Evolutionary conservation across 192 early-diverging fungal genomes (phyloP), one percentile per base, ranked within the genome.

Genomic region (Coemansia sp.): DNA sequence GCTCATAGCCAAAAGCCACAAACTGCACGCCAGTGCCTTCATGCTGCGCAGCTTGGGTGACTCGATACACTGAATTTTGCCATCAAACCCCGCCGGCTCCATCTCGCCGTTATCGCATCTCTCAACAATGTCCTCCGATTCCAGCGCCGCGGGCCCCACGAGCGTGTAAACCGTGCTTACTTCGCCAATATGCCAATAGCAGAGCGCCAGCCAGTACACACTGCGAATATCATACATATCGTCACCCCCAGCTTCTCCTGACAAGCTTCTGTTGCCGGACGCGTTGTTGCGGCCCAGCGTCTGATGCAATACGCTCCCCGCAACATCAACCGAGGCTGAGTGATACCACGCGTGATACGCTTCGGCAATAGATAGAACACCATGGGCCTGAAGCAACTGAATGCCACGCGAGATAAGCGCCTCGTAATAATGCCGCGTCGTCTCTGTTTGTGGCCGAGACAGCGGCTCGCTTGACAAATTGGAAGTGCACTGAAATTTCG

Each of bases 101-200:
- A 21, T 31, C 28, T 35, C 41, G 20, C 34, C 39, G 39, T 13
- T 48, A 14, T 69, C 66, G 23, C 64, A 64, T 20, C 36, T 18
- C 2, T 70, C 74, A 13, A 73, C 37, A 5, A 82, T 66, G 18
- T 67, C 67, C 9, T 82, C 79, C 6, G 59, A 21, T 39, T 82
- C 79, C 13, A 73, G 42, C 1, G 61, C n/a, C n/a, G 69, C 31
- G 14, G 70, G 60, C 8, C 56, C 43, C 5, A 82, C 61, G 35
- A 82, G 64, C 23, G 73, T 45, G 26, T 82, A 73, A 0, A 61
- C 70, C 1, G 73, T 43, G 52, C 66, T 73, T 5, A 73, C 65
- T 33, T 82, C 79, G 56, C 79, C 79, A 26, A 82, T 34, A 23
- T 82, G 73, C 79, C 79, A 82, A 48, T 82, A 63, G 47, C 79